Evolutionary conservation across 768 basidiomycete species (phyloP).

Genomic region (Podaxis pistillaris): DNA sequence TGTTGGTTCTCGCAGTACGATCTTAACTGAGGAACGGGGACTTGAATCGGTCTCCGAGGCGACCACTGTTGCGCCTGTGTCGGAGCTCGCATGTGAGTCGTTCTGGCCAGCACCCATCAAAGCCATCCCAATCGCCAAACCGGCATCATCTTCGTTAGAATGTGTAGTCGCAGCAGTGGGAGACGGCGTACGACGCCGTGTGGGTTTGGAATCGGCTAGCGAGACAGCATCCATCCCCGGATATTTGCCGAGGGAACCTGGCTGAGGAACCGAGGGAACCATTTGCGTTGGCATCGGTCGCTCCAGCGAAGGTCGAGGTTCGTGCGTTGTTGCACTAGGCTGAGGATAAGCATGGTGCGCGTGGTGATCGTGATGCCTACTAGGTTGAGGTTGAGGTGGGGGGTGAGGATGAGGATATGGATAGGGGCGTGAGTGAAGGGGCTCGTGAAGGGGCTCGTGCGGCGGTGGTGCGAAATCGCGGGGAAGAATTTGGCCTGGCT

Average conservation of each 20-base stretch:
- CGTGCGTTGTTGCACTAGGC: neutral
- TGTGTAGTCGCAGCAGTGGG: slow-evolving; percentile 9
- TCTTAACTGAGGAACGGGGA: neutral
- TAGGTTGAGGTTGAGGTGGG: slow-evolving; percentile 7
- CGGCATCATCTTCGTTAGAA: slow-evolving; percentile 15
- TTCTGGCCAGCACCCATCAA: slow-evolving; percentile 21
- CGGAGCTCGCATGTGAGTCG: slow-evolving; percentile 13
- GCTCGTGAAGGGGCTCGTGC: neutral
- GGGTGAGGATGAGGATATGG: slow-evolving; percentile 10
- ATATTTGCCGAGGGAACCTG: neutral
- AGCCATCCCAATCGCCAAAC: slow-evolving; percentile 28
- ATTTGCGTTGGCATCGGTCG: neutral
- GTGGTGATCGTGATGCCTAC: slow-evolving; percentile 7
- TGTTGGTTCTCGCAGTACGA: neutral
- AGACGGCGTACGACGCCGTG: slow-evolving; percentile 9
- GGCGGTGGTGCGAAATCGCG: slow-evolving; percentile 23
- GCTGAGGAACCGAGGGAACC: neutral
- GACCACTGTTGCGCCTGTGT: neutral
- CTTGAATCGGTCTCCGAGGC: neutral
- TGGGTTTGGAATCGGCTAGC: neutral
- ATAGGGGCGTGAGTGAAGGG: slow-evolving; percentile 8
- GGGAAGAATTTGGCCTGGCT: slow-evolving; percentile 58
- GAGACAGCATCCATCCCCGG: neutral
- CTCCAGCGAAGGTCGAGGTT: slow-evolving; percentile 4
- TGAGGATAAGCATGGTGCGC: slow-evolving; percentile 13